Percentiles rank a stretch among this genome's conserved stretches.
These are phyloP conservation scores for Populus hybrid DNA, from an alignment of 441 rosid species.

Conservation along the genomic window DNA sequence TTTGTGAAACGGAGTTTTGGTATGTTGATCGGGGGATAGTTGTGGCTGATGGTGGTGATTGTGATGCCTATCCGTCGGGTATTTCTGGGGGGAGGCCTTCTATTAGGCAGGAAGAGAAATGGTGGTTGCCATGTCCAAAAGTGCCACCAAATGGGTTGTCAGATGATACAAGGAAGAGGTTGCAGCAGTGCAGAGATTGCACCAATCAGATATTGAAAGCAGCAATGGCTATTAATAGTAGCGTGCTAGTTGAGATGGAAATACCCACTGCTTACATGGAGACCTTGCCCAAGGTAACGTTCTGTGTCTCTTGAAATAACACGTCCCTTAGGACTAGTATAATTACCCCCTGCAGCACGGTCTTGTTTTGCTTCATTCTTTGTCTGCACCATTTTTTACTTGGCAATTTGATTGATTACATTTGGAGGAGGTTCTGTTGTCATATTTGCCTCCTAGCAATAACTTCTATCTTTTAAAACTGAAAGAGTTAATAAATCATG, in stretches of 20 bases:
- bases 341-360: not conserved
- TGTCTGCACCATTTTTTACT: not conserved
- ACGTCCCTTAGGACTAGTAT: not conserved
- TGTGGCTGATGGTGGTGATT: slow-evolving; percentile 53
- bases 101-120: slow-evolving; percentile 93
- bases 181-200: slow-evolving; percentile 87
- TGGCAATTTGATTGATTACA: not conserved
- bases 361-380: not conserved
- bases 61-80: slow-evolving; percentile 45
- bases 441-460: not conserved
- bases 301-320: not conserved
- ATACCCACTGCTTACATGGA: slow-evolving; percentile 84
- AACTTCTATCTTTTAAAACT: not conserved
- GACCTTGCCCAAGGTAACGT: slow-evolving; percentile 75
- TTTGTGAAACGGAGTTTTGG: slow-evolving; percentile 72
- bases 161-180: slow-evolving; percentile 66
- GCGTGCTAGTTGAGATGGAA: slow-evolving; percentile 90
- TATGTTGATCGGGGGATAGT: slow-evolving; percentile 87
- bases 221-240: slow-evolving; percentile 92
- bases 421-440: not conserved
- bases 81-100: slow-evolving; percentile 59
- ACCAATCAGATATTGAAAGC: slow-evolving; percentile 95
- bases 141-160: slow-evolving; percentile 75
- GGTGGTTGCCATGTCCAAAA: slow-evolving; percentile 99
- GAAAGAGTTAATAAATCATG: not conserved